A percentile compares a stretch with the other conserved stretches of the same genome.
These are phyloP conservation scores for Trebouxia sp. DNA, from an alignment of 139 green algal species.

Conservation along the genomic window DNA sequence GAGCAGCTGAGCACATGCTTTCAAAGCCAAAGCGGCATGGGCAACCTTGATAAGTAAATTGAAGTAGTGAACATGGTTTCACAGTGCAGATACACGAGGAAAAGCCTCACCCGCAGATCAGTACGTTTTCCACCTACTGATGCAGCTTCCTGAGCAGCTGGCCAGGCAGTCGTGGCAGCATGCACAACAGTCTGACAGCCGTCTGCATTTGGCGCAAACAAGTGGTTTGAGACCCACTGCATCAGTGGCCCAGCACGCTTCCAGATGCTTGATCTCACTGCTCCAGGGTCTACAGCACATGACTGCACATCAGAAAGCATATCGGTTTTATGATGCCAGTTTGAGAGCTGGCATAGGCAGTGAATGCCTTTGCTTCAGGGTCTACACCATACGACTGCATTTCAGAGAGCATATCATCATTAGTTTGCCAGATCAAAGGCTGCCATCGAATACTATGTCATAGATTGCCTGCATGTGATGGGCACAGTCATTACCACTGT, in stretches of 20 bases:
- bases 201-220: constrained; percentile 70
- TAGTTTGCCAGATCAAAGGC: background rate
- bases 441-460: background rate
- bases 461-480: too few species aligned
- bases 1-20: too few species aligned
- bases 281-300: constrained; percentile 68
- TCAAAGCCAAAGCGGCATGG: too few species aligned
- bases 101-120: background rate
- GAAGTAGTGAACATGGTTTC: too few species aligned
- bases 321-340: background rate
- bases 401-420: too few species aligned
- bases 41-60: too few species aligned
- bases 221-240: constrained; percentile 60
- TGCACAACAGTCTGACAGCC: constrained; percentile 62
- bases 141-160: constrained; percentile 1
- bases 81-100: too few species aligned
- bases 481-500: too few species aligned
- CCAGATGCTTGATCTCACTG: constrained; percentile 72
- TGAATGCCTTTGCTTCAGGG: constrained; percentile 51
- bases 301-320: constrained; percentile 37
- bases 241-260: constrained; percentile 51
- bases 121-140: constrained; percentile 13
- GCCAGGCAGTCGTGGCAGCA: constrained; percentile 60
- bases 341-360: background rate
- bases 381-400: constrained; percentile 56